phyloP scores from a whole-genome alignment of 805 yeast species.

The Candida germanica region DNA sequence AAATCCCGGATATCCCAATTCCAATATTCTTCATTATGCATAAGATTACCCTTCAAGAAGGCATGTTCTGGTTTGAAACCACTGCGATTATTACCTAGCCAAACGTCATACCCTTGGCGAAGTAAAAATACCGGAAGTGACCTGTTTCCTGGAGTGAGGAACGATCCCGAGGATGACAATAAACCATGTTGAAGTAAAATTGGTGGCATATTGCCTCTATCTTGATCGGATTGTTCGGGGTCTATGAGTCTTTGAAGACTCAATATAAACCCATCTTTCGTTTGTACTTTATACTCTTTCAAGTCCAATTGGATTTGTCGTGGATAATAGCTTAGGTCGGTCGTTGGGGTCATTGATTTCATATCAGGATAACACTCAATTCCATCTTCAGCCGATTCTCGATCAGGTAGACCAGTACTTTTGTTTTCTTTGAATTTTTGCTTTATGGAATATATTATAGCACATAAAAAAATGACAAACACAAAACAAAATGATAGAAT shows the following conservation, averaged over 20 bases:
- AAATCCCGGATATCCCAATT: slow-evolving; percentile 89
- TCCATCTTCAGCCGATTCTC: slow-evolving; percentile 7
- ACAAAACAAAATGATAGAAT: slow-evolving; percentile 27
- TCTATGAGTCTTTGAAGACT: slow-evolving; percentile 60
- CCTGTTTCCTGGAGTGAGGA: slow-evolving; percentile 74
- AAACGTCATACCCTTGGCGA: slow-evolving; percentile 70
- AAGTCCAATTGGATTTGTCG: slow-evolving; percentile 57
- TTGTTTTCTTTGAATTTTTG: slow-evolving; percentile 30
- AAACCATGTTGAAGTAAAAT: slow-evolving; percentile 81
- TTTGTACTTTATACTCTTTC: slow-evolving; percentile 56
- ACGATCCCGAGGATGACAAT: slow-evolving; percentile 83
- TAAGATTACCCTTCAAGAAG: slow-evolving; percentile 28
- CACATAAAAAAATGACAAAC: slow-evolving; percentile 20
- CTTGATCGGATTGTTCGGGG: slow-evolving; percentile 34
- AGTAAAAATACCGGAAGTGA: slow-evolving; percentile 63
- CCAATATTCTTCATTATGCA: slow-evolving; percentile 65
- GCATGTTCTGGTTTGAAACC: slow-evolving; percentile 74
- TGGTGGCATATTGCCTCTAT: slow-evolving; percentile 48
- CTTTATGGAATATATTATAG: slow-evolving; percentile 23
- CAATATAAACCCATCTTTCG: slow-evolving; percentile 80
- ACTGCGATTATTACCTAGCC: slow-evolving; percentile 90
- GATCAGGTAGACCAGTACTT: slow-evolving; percentile 23
- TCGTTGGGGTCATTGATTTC: slow-evolving; percentile 28
- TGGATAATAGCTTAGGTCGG: slow-evolving; percentile 66
- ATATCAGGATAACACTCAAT: slow-evolving; percentile 35